Base-by-base conservation (phyloP, 2,329 filamentous ascomycete genomes). In the Phyllachora maydis region DNA sequence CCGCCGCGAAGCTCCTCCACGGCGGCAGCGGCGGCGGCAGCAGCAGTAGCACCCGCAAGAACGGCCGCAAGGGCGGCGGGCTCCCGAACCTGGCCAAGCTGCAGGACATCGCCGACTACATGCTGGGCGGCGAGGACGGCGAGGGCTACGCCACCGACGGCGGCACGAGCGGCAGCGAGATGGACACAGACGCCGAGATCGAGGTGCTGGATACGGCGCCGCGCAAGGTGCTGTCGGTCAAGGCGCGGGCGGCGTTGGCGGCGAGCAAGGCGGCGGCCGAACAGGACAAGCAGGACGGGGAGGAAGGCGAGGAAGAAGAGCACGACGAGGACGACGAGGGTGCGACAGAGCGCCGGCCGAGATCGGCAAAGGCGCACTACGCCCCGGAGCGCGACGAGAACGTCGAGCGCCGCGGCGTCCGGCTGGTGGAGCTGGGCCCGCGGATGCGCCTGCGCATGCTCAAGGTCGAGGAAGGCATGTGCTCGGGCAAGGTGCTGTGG, bases 381-480 rank as follows among this genome's bases (percentile, higher is more conserved):
- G 29, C 31, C 28, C 32, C 35, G 19, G 36, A 48, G 14, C 47
- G 52, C 29, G 32, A 49, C 36, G 50, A 62, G 22, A 56, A 56
- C 15, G 74, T 90, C 5, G 78, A 92, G 49, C 78, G 79, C 36
- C 68, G 81, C 21, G 83, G 78, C 0, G 78, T 98, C 12, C 93
- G 91, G 44, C 57, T 98, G 5, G 72, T 91, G 4, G 88, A 98
- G 49, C 54, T 98, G 1, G 88, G 88, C 1, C 88, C 88, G 2
- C 68, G 88, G 25, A 73, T 98, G 75, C 74, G 67, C 30, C 53
- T 98, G 19, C 69, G 85, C 16, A 56, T 98, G 49, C 83, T 81
- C 26, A 98, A 98, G 53, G 83, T 98, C 4, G 88, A 98, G 42
- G 88, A 98, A 37, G 88, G 85, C 2, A 50, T 95, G 5, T 93